These are phyloP conservation scores for Paraphysoderma sedebokerense DNA, from an alignment of 371 early-diverging fungal species.

Conservation along the genomic window DNA sequence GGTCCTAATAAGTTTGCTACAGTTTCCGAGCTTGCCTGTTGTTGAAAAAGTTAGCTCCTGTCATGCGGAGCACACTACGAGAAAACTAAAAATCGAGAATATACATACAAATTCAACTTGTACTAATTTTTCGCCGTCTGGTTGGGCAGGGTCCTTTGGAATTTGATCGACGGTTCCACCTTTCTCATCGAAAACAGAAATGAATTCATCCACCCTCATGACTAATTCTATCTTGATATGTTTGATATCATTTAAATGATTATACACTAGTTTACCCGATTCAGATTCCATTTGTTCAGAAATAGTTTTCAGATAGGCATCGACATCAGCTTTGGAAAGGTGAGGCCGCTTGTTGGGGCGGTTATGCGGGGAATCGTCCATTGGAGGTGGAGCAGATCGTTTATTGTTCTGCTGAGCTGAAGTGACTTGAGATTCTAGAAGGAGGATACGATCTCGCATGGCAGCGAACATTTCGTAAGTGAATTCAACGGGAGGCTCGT, in stretches of 20 bases:
- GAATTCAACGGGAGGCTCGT: neutral
- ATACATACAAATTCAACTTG: neutral
- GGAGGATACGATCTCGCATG: slow-evolving; percentile 1
- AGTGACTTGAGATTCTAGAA: neutral
- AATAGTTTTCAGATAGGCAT: neutral
- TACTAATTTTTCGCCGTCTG: neutral
- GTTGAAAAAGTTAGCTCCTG: too few relatives aligned
- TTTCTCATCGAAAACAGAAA: neutral
- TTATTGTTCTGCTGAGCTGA: neutral
- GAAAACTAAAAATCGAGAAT: neutral
- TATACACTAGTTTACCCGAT: too few relatives aligned
- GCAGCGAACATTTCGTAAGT: neutral
- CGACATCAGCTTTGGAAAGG: neutral
- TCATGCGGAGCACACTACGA: too few relatives aligned
- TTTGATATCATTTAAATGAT: too few relatives aligned
- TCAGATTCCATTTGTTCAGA: too few relatives aligned
- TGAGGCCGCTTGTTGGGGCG: neutral
- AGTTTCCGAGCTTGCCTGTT: too few relatives aligned
- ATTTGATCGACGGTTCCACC: neutral
- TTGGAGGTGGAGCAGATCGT: neutral
- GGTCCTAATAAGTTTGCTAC: too few relatives aligned
- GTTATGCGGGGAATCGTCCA: neutral
- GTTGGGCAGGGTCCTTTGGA: neutral
- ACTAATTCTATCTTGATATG: neutral
- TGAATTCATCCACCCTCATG: neutral